Conservation (phyloP, 116 monocot species). For the Papilionanthe hybrid region DNA sequence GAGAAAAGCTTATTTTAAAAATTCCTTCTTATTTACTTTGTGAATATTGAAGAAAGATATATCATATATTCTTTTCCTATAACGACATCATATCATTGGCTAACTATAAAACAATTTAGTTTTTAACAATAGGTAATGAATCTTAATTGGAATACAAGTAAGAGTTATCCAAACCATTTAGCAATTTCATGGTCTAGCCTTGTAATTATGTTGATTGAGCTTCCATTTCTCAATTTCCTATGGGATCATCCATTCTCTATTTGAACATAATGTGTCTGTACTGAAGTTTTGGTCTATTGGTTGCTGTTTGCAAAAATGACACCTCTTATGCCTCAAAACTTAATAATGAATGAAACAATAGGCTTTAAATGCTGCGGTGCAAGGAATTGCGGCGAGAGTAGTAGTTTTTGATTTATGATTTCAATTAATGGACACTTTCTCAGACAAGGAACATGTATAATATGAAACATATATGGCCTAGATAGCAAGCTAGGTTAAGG, state of each 20-base stretch:
- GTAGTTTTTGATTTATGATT: background rate
- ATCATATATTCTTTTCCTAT: background rate
- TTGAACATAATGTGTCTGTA: background rate
- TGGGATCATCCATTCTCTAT: background rate
- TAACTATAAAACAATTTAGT: background rate
- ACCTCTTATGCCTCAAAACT: background rate
- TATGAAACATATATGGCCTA: background rate
- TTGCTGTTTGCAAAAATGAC: background rate
- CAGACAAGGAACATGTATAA: background rate
- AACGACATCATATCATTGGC: background rate
- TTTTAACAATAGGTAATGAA: background rate
- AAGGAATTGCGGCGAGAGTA: background rate
- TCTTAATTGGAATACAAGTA: background rate
- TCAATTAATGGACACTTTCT: background rate
- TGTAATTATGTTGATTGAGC: background rate
- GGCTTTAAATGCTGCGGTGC: background rate
- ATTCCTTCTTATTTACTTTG: background rate
- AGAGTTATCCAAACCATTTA: background rate
- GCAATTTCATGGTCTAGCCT: background rate
- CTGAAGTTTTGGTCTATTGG: background rate
- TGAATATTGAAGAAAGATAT: background rate
- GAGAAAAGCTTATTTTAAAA: background rate
- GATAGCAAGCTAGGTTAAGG: background rate
- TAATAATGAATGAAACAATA: background rate
- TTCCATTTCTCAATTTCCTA: background rate